A percentile compares a stretch with the other conserved stretches of the same genome.
Conservation (phyloP, 2,329 filamentous ascomycete genomes). For the Furcasterigmium furcatum region DNA sequence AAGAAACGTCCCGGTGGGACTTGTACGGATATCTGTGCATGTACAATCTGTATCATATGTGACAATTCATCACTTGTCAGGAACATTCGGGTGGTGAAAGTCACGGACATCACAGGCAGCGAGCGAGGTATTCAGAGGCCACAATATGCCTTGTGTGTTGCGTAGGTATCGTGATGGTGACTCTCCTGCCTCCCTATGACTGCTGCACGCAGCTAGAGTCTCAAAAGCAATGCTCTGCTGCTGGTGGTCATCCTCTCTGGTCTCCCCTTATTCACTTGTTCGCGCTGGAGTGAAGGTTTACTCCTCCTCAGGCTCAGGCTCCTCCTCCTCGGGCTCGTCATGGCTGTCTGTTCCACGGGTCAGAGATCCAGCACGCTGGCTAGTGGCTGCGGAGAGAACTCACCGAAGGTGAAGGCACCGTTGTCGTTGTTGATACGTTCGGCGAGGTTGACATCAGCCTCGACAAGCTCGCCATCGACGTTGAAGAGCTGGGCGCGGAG, state of each 20-base stretch:
- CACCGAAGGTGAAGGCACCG: constrained; percentile 36
- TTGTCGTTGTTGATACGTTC: constrained; percentile 52
- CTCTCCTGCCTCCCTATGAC: too few species aligned
- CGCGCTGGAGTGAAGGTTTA: neutral
- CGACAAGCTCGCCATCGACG: constrained; percentile 33
- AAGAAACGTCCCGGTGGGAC: neutral
- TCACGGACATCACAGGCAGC: too few species aligned
- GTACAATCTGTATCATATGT: constrained; percentile 15
- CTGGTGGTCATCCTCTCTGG: too few species aligned
- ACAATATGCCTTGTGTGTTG: too few species aligned
- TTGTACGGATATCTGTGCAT: constrained; percentile 13
- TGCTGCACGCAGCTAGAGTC: too few species aligned
- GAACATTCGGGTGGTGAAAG: too few species aligned
- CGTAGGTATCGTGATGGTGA: too few species aligned
- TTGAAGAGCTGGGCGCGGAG: constrained; percentile 47
- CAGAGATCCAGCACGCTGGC: neutral
- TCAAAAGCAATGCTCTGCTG: too few species aligned
- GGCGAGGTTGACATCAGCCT: constrained; percentile 50
- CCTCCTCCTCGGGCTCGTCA: neutral
- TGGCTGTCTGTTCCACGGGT: constrained; percentile 1
- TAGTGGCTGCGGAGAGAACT: neutral
- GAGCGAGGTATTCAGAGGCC: too few species aligned
- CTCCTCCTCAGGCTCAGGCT: neutral
- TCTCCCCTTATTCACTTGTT: too few species aligned
- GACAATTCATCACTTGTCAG: neutral